Conservation (phyloP, 2,329 filamentous ascomycete species). For the Fusarium illudens region DNA sequence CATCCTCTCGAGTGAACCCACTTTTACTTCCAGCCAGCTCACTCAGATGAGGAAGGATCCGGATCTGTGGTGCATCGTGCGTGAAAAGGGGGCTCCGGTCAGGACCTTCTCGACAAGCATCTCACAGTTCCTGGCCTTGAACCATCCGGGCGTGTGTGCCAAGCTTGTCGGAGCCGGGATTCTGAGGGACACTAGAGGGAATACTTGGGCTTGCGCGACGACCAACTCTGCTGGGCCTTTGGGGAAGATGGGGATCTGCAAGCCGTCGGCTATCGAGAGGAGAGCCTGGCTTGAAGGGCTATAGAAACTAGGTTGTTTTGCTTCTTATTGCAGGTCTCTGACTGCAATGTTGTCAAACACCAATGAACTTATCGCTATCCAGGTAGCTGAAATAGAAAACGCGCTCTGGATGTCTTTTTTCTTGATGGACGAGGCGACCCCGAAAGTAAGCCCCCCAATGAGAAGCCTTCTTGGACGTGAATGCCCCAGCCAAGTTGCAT, state of each 20-base stretch:
- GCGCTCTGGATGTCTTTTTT: background rate
- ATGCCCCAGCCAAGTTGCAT: background rate
- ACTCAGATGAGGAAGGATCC: background rate
- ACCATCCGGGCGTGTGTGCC: background rate
- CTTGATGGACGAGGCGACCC: background rate
- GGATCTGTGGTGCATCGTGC: conserved; percentile 7
- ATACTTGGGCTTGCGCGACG: conserved; percentile 28
- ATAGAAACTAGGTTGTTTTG: background rate
- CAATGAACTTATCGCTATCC: background rate
- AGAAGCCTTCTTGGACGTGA: background rate
- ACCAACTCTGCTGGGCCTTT: conserved; percentile 11
- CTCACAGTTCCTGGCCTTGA: background rate
- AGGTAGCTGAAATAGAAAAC: background rate
- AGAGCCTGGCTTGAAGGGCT: too few relatives aligned
- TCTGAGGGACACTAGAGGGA: conserved; percentile 7
- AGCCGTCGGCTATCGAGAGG: too few relatives aligned
- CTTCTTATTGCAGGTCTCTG: background rate
- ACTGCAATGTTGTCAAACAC: background rate
- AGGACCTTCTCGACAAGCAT: background rate
- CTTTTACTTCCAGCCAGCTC: background rate
- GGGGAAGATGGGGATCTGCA: conserved; percentile 1
- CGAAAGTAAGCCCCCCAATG: background rate
- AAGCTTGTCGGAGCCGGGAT: conserved; percentile 25
- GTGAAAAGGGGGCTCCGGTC: background rate
- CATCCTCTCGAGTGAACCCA: background rate